Percentiles rank a stretch among this genome's conserved stretches.
Evolutionary conservation across 1,139 yeast genomes (phyloP).

Genomic region (Yamadazyma triangularis): DNA sequence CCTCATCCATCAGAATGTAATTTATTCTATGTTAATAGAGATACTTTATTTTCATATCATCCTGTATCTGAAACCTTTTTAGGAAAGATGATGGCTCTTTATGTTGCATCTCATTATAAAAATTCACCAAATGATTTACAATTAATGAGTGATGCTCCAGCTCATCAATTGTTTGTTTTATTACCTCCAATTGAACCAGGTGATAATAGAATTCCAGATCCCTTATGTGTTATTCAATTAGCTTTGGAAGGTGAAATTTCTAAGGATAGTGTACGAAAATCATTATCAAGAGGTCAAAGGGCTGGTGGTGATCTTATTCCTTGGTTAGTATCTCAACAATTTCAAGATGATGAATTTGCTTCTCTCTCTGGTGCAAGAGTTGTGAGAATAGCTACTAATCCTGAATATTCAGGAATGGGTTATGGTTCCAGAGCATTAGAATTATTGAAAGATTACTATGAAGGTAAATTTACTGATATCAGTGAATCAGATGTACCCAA

Average conservation of each 20-base stretch:
- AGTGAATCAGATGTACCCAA: constrained; percentile 51
- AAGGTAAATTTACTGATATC: constrained; percentile 88
- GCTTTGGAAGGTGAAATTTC: constrained; percentile 97
- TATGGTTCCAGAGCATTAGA: constrained; percentile 91
- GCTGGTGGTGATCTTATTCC: constrained; percentile 99
- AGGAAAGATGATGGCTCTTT: constrained; percentile 95
- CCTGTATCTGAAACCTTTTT: constrained; percentile 93
- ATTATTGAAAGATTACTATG: constrained; percentile 79
- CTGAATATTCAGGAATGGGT: constrained; percentile 95
- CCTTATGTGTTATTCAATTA: constrained; percentile 89
- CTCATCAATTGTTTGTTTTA: constrained; percentile 89
- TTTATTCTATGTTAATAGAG: constrained; percentile 84
- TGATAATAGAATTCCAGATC: constrained; percentile 88
- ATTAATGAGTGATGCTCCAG: constrained; percentile 97
- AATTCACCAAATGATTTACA: constrained; percentile 97
- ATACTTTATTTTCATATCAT: constrained; percentile 90
- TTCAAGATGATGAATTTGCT: constrained; percentile 97
- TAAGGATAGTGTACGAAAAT: constrained; percentile 83
- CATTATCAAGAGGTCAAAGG: constrained; percentile 89
- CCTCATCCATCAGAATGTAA: constrained; percentile 95
- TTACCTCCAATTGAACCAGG: constrained; percentile 88
- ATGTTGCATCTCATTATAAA: constrained; percentile 95
- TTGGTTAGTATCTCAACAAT: constrained; percentile 95
- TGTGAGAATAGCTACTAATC: constrained; percentile 96
- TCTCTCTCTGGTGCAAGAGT: constrained; percentile 94